These are phyloP conservation scores for Davidsoniella neocaledoniae DNA, from an alignment of 2,329 filamentous ascomycete genomes.

Conservation along the genomic window DNA sequence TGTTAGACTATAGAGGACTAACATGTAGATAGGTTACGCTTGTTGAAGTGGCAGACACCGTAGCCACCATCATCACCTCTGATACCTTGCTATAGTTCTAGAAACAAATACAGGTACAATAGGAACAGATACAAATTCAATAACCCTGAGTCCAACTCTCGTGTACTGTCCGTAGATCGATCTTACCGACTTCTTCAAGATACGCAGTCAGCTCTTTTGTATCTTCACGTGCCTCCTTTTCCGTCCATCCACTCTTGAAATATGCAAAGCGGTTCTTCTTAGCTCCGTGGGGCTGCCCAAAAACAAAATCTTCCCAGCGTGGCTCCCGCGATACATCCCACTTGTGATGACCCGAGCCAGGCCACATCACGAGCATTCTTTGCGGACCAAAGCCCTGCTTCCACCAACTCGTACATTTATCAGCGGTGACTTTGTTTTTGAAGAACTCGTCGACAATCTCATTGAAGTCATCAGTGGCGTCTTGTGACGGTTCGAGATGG, in stretches of 20 bases:
- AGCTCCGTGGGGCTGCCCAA: background rate
- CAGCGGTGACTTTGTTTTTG: background rate
- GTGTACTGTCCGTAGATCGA: background rate
- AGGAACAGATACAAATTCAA: background rate
- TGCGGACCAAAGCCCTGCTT: background rate
- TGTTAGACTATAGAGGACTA: background rate
- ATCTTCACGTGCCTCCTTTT: background rate
- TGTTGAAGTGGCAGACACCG: background rate
- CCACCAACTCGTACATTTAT: slow-evolving; percentile 6
- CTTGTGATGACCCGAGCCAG: slow-evolving; percentile 6
- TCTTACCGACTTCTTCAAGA: background rate
- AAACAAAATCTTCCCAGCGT: slow-evolving; percentile 11
- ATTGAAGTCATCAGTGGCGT: slow-evolving; percentile 14
- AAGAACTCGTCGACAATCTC: slow-evolving; percentile 2
- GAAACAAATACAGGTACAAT: background rate
- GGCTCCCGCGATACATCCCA: slow-evolving; percentile 1
- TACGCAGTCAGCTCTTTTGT: background rate
- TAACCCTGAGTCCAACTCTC: background rate
- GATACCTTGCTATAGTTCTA: background rate
- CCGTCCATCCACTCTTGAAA: slow-evolving; percentile 5
- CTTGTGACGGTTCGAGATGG: slow-evolving; percentile 11
- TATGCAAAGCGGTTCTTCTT: slow-evolving; percentile 5
- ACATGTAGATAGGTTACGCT: background rate
- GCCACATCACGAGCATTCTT: slow-evolving; percentile 6
- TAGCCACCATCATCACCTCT: background rate